Conservation (phyloP, 2,329 filamentous ascomycete genomes). For the Leptographium procerum region DNA sequence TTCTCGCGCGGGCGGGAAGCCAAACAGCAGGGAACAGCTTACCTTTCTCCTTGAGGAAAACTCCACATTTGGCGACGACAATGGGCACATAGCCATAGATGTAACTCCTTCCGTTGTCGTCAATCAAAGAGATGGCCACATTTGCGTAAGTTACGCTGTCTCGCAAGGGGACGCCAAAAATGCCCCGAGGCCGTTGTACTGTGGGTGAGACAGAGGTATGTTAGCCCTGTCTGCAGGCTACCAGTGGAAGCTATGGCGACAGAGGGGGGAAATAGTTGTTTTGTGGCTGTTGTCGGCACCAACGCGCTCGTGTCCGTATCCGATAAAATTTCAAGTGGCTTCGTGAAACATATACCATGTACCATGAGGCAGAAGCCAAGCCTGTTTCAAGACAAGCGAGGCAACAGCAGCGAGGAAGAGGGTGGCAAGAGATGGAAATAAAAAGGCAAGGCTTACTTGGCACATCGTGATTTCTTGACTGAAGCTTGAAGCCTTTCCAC, state of each 20-base stretch:
- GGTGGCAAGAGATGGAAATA: neutral
- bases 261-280: neutral
- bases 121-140: conserved; percentile 90
- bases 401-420: neutral
- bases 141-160: conserved; percentile 96
- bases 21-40: conserved; percentile 20
- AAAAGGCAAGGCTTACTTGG: conserved; percentile 10
- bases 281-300: too few species aligned
- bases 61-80: conserved; percentile 94
- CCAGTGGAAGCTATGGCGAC: neutral
- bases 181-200: conserved; percentile 52
- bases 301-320: too few species aligned
- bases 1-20: neutral
- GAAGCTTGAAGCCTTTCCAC: conserved; percentile 92
- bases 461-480: conserved; percentile 41
- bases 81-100: conserved; percentile 99
- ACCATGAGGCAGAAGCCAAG: too few species aligned
- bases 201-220: neutral
- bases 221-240: neutral
- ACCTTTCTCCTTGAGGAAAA: conserved; percentile 98
- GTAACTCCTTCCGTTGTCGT: conserved; percentile 86
- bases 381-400: neutral
- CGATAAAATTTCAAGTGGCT: too few species aligned
- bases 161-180: conserved; percentile 88
- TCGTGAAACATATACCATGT: too few species aligned